A percentile compares a stretch with the other conserved stretches of the same genome.
These are phyloP conservation scores for Botrytis hyacinthi DNA, from an alignment of 2,329 filamentous ascomycete species.

Conservation along the genomic window DNA sequence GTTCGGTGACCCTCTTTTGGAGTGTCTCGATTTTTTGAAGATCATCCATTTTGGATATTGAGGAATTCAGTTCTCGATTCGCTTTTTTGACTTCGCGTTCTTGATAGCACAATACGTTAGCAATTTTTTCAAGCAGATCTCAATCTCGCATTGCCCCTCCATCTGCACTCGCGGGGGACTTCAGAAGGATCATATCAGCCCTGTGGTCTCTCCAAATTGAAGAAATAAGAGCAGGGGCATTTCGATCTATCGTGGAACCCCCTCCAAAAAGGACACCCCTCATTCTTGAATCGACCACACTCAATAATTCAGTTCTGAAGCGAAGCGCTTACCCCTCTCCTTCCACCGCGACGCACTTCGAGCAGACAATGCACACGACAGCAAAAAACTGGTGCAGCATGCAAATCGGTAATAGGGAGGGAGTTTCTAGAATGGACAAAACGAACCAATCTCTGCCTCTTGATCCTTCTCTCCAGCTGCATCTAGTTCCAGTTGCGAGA, in stretches of 20 bases:
- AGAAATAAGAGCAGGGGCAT: background rate
- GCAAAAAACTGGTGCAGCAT: background rate
- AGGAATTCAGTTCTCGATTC: constrained; percentile 82
- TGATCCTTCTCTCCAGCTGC: constrained; percentile 92
- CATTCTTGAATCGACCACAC: background rate
- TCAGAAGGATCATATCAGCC: background rate
- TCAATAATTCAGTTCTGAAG: constrained; percentile 11
- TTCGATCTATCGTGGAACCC: background rate
- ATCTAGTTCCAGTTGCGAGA: constrained; percentile 92
- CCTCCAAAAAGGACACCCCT: background rate
- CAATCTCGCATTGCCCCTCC: constrained; percentile 30
- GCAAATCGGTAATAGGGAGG: constrained; percentile 4
- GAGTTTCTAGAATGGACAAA: constrained; percentile 27
- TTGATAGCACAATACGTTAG: constrained; percentile 43
- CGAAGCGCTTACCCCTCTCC: constrained; percentile 21
- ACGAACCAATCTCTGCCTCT: constrained; percentile 89
- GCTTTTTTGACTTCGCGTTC: constrained; percentile 94
- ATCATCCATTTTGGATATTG: constrained; percentile 88
- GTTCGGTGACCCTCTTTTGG: constrained; percentile 85
- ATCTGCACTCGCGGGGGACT: constrained; percentile 27
- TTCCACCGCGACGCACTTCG: constrained; percentile 9
- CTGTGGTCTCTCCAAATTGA: background rate
- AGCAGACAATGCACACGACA: background rate
- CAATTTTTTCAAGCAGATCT: constrained; percentile 17
- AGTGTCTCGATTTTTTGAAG: constrained; percentile 88